Conservation (phyloP, 108 stramenopile species). For the Cyclotella cryptica region DNA sequence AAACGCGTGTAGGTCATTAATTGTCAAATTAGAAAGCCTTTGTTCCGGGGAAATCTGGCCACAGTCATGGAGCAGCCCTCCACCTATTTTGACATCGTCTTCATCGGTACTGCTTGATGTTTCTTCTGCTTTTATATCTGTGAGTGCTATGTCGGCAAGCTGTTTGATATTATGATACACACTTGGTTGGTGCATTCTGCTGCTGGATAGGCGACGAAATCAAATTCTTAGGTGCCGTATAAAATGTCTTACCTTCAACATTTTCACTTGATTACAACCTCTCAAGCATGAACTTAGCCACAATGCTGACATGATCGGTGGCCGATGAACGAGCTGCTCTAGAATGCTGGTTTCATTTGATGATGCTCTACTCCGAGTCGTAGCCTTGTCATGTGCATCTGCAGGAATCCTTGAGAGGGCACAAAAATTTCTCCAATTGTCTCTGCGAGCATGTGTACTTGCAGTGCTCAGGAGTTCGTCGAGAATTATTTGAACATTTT, state of each 20-base stretch:
- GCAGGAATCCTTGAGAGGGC: conserved; percentile 54
- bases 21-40: conserved; percentile 26
- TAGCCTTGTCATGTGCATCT: background rate
- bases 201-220: no score
- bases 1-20: conserved; percentile 62
- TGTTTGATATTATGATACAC: no score
- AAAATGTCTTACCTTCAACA: conserved; percentile 26
- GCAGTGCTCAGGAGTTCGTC: conserved; percentile 62
- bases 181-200: no score
- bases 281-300: conserved; percentile 72
- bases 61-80: conserved; percentile 1
- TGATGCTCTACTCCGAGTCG: background rate
- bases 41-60: conserved; percentile 53
- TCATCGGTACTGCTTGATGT: conserved; percentile 19
- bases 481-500: conserved; percentile 53
- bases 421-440: conserved; percentile 85
- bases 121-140: conserved; percentile 16
- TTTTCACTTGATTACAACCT: conserved; percentile 67
- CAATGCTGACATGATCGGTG: conserved; percentile 65
- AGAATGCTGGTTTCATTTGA: background rate
- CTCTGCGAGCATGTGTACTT: conserved; percentile 44
- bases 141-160: conserved; percentile 67
- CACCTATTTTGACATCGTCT: conserved; percentile 25
- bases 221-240: no score
- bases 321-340: conserved; percentile 38